These are phyloP conservation scores for Monascus ruber DNA, from an alignment of 2,329 filamentous ascomycete genomes.

Conservation along the genomic window DNA sequence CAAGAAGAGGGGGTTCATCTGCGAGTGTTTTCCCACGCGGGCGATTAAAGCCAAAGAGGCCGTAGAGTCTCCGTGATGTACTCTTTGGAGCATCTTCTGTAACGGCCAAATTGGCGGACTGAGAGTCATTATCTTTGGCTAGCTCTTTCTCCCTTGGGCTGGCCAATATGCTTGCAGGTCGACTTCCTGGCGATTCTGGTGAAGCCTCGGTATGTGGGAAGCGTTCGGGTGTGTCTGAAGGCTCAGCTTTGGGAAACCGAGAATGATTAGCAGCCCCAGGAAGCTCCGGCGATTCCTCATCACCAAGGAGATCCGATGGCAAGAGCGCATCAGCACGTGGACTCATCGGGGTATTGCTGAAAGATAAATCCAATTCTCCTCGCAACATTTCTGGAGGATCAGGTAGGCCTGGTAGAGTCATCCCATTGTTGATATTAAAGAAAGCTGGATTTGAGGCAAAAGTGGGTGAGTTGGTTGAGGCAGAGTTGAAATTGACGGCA, in stretches of 20 bases:
- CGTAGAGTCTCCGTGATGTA: conserved; percentile 44
- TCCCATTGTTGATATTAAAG: conserved; percentile 53
- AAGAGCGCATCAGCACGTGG: conserved; percentile 50
- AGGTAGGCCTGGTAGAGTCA: conserved; percentile 40
- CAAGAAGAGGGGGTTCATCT: conserved; percentile 46
- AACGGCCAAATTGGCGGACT: conserved; percentile 20
- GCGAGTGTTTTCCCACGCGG: conserved; percentile 50
- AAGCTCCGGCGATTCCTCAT: conserved; percentile 37
- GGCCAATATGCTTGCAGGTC: conserved; percentile 33
- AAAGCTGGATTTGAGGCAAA: conserved; percentile 42
- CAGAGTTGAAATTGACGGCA: conserved; percentile 37
- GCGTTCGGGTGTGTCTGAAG: conserved; percentile 19
- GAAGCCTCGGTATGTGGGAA: conserved; percentile 31
- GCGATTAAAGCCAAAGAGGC: conserved; percentile 46
- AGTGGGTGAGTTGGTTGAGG: conserved; percentile 41
- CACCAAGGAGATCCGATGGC: conserved; percentile 49
- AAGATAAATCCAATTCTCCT: conserved; percentile 44
- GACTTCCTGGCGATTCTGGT: conserved; percentile 33
- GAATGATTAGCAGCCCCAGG: conserved; percentile 17
- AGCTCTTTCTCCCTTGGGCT: conserved; percentile 33
- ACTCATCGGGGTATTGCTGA: conserved; percentile 51
- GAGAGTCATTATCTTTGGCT: conserved; percentile 24
- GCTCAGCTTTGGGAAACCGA: conserved; percentile 19
- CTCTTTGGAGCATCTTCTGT: conserved; percentile 28
- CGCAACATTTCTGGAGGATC: conserved; percentile 29